Evolutionary conservation across 805 yeast genomes (phyloP).

Genomic region (Brettanomyces nanus): DNA sequence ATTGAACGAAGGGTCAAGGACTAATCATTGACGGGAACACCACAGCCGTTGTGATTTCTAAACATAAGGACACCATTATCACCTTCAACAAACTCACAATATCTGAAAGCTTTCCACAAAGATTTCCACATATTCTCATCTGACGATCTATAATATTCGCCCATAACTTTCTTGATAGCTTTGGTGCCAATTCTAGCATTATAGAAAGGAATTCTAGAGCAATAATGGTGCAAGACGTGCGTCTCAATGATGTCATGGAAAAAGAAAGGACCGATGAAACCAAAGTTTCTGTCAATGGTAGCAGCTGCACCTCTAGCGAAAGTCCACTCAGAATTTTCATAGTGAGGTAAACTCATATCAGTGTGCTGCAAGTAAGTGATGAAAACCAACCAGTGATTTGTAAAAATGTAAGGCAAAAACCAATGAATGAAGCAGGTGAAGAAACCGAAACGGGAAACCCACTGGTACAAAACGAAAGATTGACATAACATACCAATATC

Average conservation of each 20-base stretch:
- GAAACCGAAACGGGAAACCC: conserved; percentile 55
- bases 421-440: conserved; percentile 60
- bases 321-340: conserved; percentile 68
- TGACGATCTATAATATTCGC: conserved; percentile 60
- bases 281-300: conserved; percentile 78
- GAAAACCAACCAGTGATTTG: conserved; percentile 86
- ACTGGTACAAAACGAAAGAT: conserved; percentile 43
- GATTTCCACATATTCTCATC: conserved; percentile 69
- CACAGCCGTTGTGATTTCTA: conserved; percentile 61
- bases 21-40: no score
- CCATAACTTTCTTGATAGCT: conserved; percentile 79
- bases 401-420: conserved; percentile 69
- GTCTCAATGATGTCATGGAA: conserved; percentile 90
- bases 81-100: conserved; percentile 70
- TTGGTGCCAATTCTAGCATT: conserved; percentile 74
- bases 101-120: conserved; percentile 54
- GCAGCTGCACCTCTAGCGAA: conserved; percentile 89
- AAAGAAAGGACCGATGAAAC: conserved; percentile 67
- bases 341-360: conserved; percentile 73
- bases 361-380: conserved; percentile 82
- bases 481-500: conserved; percentile 64
- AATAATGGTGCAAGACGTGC: conserved; percentile 81
- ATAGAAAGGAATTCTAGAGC: conserved; percentile 80
- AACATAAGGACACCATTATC: conserved; percentile 65
- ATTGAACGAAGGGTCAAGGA: no score